Base-by-base conservation (phyloP, 2,329 filamentous ascomycete genomes). In the Penicillium sp. region DNA sequence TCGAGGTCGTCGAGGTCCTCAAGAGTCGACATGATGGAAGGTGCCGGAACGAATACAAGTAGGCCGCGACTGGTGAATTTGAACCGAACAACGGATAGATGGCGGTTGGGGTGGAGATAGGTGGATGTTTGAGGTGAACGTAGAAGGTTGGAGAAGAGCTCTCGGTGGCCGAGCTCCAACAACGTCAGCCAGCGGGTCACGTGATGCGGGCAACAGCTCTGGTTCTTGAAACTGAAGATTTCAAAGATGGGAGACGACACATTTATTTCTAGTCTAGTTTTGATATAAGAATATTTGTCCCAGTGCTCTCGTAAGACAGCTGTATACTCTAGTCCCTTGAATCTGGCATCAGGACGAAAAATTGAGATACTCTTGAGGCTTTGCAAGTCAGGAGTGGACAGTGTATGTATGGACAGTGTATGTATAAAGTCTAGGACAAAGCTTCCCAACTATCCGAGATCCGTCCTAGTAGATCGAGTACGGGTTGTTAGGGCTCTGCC, bases 1-100 rank as follows among this genome's bases (percentile, higher is more conserved):
- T 95, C 90, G 76, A 96, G 84, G 77, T 93, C 90, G 75, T 96
- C 91, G 74, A 96, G 89, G 82, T 96, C 92, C 82, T 96, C 92
- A 72, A 96, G 88, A 69, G 91, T 95, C 69, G 92, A 92, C 92
- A 96, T 96, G 49, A 56, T 64, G 63, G 47, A 45, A 55, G 59
- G 51, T 58, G 56, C 51, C 57, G 63, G 60, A 54, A 52, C 38
- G 52, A 52, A 54, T 59, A 60, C 57, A 57, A 41, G 37, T 51
- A 56, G 60, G 59, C 57, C 43, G 22, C 20, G 59, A 48, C 35
- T 59, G 25, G 59, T 57, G 17, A 41, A 51, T 52, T 48, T 20
- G 53, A 47, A 43, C 31, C 42, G 43, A 22, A 28, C 20, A 43
- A 50, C 41, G 22, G 34, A 47, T 43, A 54, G 39, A 59, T 62